These are phyloP conservation scores for Ambrosiella beaveri DNA, from an alignment of 2,329 filamentous ascomycete species.

Conservation along the genomic window DNA sequence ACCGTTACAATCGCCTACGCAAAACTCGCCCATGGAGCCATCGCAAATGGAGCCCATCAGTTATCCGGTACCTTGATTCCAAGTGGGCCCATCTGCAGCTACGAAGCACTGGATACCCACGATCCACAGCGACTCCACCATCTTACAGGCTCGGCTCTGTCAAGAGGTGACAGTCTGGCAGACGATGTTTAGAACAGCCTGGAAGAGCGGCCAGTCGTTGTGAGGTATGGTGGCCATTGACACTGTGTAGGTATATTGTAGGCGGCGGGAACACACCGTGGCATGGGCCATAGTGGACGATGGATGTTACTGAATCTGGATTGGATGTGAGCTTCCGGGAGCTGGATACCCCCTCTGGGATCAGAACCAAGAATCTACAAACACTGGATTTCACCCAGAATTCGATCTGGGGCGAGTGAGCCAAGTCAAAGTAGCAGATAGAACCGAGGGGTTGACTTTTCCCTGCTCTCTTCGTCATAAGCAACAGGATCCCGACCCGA, in stretches of 20 bases:
- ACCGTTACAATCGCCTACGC: neutral
- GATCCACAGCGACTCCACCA: neutral
- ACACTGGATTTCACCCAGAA: neutral
- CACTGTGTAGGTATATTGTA: no score
- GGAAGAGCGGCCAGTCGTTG: no score
- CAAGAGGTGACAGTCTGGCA: neutral
- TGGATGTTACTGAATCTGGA: neutral
- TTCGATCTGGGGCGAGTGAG: neutral
- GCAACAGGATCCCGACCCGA: no score
- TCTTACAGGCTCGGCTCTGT: neutral
- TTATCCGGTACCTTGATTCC: neutral
- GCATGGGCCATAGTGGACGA: neutral
- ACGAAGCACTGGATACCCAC: neutral
- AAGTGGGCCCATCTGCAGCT: neutral
- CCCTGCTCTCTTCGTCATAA: neutral
- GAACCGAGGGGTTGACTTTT: neutral
- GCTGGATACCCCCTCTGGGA: neutral
- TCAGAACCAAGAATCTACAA: neutral
- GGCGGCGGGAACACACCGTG: no score
- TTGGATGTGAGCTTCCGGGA: neutral
- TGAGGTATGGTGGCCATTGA: no score
- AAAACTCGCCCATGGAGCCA: neutral
- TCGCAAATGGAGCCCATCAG: neutral
- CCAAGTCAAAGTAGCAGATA: neutral
- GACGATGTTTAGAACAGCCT: no score